Evolutionary conservation across 2,329 filamentous ascomycete species (phyloP).

Genomic region (Ophiocordyceps camponoti-saundersi): DNA sequence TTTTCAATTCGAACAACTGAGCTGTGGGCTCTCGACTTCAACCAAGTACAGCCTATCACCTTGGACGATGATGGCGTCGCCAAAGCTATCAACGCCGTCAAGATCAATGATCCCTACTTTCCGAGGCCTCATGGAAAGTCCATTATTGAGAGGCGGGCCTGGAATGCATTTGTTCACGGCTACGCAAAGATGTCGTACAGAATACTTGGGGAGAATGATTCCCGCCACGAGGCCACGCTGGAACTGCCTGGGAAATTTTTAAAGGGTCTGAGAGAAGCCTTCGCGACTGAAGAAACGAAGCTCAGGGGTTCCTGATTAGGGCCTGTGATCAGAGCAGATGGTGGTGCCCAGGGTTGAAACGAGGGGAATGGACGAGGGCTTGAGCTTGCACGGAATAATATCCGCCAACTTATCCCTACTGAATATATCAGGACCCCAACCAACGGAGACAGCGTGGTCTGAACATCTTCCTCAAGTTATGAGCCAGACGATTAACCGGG

Average conservation of each 20-base stretch:
- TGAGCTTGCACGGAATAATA: no score
- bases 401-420: no score
- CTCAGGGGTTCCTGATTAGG: no score
- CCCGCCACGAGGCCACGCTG: not conserved
- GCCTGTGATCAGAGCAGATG: no score
- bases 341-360: no score
- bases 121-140: conserved; percentile 4
- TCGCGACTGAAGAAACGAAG: no score
- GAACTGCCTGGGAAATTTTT: not conserved
- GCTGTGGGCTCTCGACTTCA: conserved; percentile 16
- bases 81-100: conserved; percentile 5
- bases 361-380: no score
- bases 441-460: no score
- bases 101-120: conserved; percentile 9
- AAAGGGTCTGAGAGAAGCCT: not conserved
- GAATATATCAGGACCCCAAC: no score
- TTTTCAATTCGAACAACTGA: conserved; percentile 3
- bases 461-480: no score
- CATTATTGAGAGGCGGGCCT: conserved; percentile 1
- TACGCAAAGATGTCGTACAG: conserved; percentile 1
- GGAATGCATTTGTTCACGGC: conserved; percentile 3
- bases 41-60: conserved; percentile 9
- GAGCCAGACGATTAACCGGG: no score
- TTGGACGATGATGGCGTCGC: conserved; percentile 7
- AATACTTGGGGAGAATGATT: not conserved